Conservation (phyloP, 1,284 basidiomycete species). For the Cutaneotrichosporon spelunceum region DNA sequence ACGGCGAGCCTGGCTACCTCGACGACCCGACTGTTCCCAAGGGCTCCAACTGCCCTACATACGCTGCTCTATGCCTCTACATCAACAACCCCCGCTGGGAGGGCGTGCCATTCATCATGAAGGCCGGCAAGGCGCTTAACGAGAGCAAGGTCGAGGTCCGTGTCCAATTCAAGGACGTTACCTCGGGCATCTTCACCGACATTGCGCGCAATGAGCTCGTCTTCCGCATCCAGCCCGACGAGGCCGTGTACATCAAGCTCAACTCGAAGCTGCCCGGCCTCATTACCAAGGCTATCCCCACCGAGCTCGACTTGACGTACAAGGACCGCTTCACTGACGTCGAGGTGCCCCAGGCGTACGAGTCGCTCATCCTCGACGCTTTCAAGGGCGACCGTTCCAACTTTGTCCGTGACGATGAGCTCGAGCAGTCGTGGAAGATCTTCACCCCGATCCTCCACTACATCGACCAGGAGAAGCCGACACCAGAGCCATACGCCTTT, state of each 20-base stretch:
- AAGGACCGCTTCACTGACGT: conserved; percentile 84
- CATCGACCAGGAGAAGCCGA: conserved; percentile 61
- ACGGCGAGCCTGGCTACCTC: conserved; percentile 93
- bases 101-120: conserved; percentile 93
- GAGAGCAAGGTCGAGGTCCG: conserved; percentile 96
- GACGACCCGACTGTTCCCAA: conserved; percentile 92
- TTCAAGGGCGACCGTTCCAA: conserved; percentile 62
- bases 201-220: conserved; percentile 93
- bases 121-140: conserved; percentile 93
- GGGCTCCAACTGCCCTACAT: conserved; percentile 87
- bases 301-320: conserved; percentile 96
- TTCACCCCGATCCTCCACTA: conserved; percentile 92
- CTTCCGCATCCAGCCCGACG: conserved; percentile 88
- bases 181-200: conserved; percentile 90
- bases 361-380: conserved; percentile 84
- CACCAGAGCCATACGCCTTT: conserved; percentile 76
- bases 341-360: conserved; percentile 91
- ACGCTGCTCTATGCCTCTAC: conserved; percentile 79
- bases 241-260: conserved; percentile 91
- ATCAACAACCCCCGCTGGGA: conserved; percentile 96
- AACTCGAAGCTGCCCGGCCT: conserved; percentile 91
- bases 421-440: conserved; percentile 96
- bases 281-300: conserved; percentile 80
- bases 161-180: conserved; percentile 94
- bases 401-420: conserved; percentile 91